Conservation (phyloP, 352 stramenopile species). For the Ophiocytium majus region DNA sequence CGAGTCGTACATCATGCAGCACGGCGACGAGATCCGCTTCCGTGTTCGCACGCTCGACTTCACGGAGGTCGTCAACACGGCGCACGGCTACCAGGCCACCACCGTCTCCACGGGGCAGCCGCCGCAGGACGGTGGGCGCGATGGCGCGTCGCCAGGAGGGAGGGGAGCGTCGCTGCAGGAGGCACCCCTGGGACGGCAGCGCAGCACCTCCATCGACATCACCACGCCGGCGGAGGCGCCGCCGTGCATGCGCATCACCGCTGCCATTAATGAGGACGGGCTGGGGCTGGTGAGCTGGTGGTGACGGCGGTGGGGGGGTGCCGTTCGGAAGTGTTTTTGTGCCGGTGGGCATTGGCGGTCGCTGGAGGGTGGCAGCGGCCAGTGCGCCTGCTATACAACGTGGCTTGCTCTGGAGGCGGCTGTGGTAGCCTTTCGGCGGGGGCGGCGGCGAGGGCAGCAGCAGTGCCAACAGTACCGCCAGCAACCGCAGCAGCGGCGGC, state of each 20-base stretch:
- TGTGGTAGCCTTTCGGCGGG: no score
- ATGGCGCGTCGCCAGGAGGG: neutral
- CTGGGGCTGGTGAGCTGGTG: constrained; percentile 50
- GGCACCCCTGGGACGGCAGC: constrained; percentile 24
- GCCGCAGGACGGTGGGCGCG: neutral
- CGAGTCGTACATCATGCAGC: constrained; percentile 9
- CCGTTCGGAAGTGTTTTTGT: no score
- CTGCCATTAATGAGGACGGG: constrained; percentile 56
- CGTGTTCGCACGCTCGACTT: constrained; percentile 51
- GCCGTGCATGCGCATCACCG: constrained; percentile 50
- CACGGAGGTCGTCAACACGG: constrained; percentile 28
- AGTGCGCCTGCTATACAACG: no score
- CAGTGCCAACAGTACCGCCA: no score
- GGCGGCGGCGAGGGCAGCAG: no score
- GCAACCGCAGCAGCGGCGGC: no score
- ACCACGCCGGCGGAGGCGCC: constrained; percentile 31
- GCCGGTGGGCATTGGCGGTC: no score
- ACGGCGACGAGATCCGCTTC: constrained; percentile 42
- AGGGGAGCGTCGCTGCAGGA: constrained; percentile 2
- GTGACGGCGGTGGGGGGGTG: no score
- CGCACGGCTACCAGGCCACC: constrained; percentile 5
- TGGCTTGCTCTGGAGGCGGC: no score
- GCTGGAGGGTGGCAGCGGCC: no score
- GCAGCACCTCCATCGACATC: constrained; percentile 41
- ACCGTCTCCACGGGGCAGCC: constrained; percentile 39